Evolutionary conservation across 192 early-diverging fungal species (phyloP), one percentile per base, ranked within the genome.

Genomic region (Cetraspora pellucida): DNA sequence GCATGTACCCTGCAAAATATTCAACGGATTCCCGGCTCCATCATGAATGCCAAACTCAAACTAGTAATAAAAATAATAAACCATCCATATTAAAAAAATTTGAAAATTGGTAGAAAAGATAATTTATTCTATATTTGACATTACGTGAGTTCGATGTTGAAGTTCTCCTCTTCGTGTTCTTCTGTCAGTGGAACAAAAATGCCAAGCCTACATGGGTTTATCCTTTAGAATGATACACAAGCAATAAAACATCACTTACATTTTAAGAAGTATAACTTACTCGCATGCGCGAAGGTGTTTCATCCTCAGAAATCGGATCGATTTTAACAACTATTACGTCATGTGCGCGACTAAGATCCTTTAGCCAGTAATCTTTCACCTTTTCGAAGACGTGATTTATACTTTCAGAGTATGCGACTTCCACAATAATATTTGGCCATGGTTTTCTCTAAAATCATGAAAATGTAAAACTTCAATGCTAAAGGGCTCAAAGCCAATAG

Each of bases 301-400:
- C 49, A 14, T 23, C 49, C 49, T 54, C 47, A 72, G 69, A 1
- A 52, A 55, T 27, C 5, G 52, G 52, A 52, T 72, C 69, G 13
- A 72, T 72, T 72, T 72, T 72, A 72, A 72, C 69, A 55, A 72
- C 27, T 72, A 72, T 68, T 44, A 5, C 66, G 31, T 72, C 49
- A 52, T 72, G 69, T 27, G 49, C 49, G 25, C 49, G 69, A 52
- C 49, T 52, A 54, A 25, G 30, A 30, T 54, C 31, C 66, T 68
- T 44, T 44, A 72, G 52, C 69, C 69, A 72, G 52, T 72, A 72
- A 52, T 52, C 25, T 52, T 72, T 54, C 17, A 72, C 52, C 17
- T 72, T 72, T 30, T 57, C 6, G 1, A 28, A 30, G 2, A 72
- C 49, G 3, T 72, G 69, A 31, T 72, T 23, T 72, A 72, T 54